Conservation (phyloP, 148 eudicot genomes). For the Silene uniflora region DNA sequence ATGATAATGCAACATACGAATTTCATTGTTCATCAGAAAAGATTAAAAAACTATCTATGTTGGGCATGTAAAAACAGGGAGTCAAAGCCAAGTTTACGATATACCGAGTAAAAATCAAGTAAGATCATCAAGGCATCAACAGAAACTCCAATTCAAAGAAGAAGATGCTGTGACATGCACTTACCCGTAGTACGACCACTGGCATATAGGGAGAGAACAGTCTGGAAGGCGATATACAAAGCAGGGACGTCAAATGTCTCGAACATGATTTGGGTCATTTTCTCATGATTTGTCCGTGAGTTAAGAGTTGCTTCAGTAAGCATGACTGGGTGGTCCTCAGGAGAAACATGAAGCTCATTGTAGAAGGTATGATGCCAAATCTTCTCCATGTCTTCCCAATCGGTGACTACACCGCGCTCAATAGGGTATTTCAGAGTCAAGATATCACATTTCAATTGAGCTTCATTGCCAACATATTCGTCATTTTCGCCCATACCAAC, state of each 20-base stretch:
- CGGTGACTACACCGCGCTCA: constrained; percentile 59
- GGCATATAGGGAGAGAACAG: constrained; percentile 46
- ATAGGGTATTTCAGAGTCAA: constrained; percentile 53
- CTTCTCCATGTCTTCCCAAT: constrained; percentile 65
- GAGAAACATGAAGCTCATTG: constrained; percentile 58
- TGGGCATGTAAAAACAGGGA: too few species aligned
- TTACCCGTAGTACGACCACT: constrained; percentile 52
- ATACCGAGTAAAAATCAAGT: too few species aligned
- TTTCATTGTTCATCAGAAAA: too few species aligned
- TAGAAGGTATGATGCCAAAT: constrained; percentile 54
- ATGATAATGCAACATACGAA: too few species aligned
- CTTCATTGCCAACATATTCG: constrained; percentile 54
- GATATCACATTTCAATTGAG: constrained; percentile 54
- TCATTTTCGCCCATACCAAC: constrained; percentile 50
- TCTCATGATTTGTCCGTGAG: constrained; percentile 52
- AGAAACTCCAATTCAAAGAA: too few species aligned
- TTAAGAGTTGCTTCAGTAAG: constrained; percentile 57
- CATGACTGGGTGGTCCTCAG: constrained; percentile 55
- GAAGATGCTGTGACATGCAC: constrained; percentile 6
- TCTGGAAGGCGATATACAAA: constrained; percentile 43
- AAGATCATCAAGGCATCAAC: too few species aligned
- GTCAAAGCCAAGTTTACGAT: too few species aligned
- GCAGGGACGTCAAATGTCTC: constrained; percentile 47
- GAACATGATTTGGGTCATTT: constrained; percentile 47
- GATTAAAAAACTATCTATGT: too few species aligned